Evolutionary conservation across 495 filamentous ascomycete genomes (phyloP).

Genomic region (Sordaria brevicollis): DNA sequence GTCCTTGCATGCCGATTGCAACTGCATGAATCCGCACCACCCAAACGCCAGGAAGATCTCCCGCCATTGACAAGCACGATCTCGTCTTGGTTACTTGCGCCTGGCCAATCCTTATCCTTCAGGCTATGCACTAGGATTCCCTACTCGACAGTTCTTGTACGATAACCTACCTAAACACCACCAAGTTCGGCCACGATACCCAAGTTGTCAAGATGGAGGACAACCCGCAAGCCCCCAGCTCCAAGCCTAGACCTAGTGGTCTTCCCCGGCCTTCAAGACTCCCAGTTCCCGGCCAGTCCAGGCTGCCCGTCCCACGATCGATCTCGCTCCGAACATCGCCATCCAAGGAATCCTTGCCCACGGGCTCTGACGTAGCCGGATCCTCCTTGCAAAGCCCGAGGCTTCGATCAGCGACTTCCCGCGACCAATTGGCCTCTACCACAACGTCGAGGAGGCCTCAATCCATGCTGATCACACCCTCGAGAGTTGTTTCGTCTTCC

Average conservation of each 20-base stretch:
- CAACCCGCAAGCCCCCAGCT: slow-evolving; percentile 6
- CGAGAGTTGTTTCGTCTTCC: slow-evolving; percentile 16
- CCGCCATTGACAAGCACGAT: not conserved
- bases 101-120: not conserved
- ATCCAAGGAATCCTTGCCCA: slow-evolving; percentile 18
- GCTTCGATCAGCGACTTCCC: slow-evolving; percentile 30
- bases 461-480: not conserved
- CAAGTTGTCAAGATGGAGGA: slow-evolving; percentile 22
- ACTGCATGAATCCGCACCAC: not conserved
- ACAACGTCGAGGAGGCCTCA: slow-evolving; percentile 3
- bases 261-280: slow-evolving; percentile 20
- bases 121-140: not conserved
- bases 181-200: not conserved
- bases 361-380: not conserved
- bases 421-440: slow-evolving; percentile 27
- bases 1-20: not conserved
- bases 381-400: slow-evolving; percentile 25
- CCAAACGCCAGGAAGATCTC: not conserved
- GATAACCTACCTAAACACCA: not conserved
- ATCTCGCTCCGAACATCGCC: slow-evolving; percentile 18
- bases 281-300: slow-evolving; percentile 15
- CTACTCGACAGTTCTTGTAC: not conserved
- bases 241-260: slow-evolving; percentile 11
- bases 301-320: slow-evolving; percentile 19
- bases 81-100: not conserved